Conservation (phyloP, 495 filamentous ascomycete species). For the Margaritispora aquatica region DNA sequence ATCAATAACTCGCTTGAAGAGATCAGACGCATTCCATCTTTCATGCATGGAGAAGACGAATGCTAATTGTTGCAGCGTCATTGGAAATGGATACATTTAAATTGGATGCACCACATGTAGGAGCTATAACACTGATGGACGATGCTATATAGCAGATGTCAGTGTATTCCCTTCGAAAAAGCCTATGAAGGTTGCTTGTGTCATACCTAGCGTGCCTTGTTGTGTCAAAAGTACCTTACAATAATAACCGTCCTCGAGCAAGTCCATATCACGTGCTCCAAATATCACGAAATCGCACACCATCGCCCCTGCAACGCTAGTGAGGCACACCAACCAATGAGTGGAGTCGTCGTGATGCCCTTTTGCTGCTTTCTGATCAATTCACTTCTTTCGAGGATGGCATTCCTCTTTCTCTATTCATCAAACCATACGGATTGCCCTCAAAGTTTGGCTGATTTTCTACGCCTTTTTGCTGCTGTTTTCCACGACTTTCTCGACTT, state of each 20-base stretch:
- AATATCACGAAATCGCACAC: slow-evolving; percentile 14
- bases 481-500: neutral
- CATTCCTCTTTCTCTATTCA: neutral
- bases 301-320: slow-evolving; percentile 22
- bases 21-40: too few relatives aligned
- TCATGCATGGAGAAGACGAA: too few relatives aligned
- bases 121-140: too few relatives aligned
- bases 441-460: slow-evolving; percentile 11
- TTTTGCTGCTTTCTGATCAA: neutral
- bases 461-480: slow-evolving; percentile 10
- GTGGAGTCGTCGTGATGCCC: neutral
- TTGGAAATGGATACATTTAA: too few relatives aligned
- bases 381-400: neutral
- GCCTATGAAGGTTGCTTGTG: too few relatives aligned
- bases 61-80: too few relatives aligned
- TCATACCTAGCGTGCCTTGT: neutral
- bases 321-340: neutral
- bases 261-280: neutral
- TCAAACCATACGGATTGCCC: neutral
- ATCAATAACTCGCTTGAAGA: too few relatives aligned
- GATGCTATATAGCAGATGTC: too few relatives aligned
- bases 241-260: neutral
- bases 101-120: too few relatives aligned
- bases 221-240: neutral
- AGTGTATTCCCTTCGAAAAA: too few relatives aligned